Percentiles rank a stretch among this genome's conserved stretches.
phyloP scores from a whole-genome alignment of 805 yeast genomes.

The Saturnispora dispora region DNA sequence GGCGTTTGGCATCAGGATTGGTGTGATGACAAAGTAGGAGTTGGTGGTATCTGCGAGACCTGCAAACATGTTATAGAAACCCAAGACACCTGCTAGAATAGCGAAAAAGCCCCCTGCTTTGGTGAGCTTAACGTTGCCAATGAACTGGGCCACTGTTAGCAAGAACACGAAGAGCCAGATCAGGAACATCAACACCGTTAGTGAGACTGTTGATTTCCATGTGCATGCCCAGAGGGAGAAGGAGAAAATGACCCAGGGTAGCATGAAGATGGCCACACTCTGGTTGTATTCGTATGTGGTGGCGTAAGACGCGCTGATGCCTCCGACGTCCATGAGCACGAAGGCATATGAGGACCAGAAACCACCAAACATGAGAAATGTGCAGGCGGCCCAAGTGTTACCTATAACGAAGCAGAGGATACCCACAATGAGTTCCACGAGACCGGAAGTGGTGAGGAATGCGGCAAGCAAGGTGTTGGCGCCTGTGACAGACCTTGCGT shows the following conservation, averaged over 20 bases:
- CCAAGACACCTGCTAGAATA: constrained; percentile 33
- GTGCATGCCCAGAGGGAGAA: constrained; percentile 38
- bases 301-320: constrained; percentile 31
- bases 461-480: constrained; percentile 39
- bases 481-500: constrained; percentile 36
- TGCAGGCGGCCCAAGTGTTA: constrained; percentile 48
- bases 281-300: constrained; percentile 31
- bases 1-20: constrained; percentile 39
- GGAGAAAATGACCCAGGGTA: constrained; percentile 46
- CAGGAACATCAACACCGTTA: constrained; percentile 32
- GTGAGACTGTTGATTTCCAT: constrained; percentile 38
- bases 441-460: constrained; percentile 41
- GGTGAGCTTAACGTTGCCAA: constrained; percentile 25
- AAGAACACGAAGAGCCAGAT: constrained; percentile 39
- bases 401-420: constrained; percentile 42
- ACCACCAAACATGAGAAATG: constrained; percentile 45
- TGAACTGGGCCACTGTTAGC: constrained; percentile 37
- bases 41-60: constrained; percentile 44
- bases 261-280: constrained; percentile 39
- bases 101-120: constrained; percentile 45
- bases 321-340: constrained; percentile 36
- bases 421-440: constrained; percentile 42
- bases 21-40: constrained; percentile 44
- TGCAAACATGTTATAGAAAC: constrained; percentile 40
- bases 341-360: constrained; percentile 46